Base-by-base conservation (phyloP, 345 rosid genomes). In the Passiflora organensis region DNA sequence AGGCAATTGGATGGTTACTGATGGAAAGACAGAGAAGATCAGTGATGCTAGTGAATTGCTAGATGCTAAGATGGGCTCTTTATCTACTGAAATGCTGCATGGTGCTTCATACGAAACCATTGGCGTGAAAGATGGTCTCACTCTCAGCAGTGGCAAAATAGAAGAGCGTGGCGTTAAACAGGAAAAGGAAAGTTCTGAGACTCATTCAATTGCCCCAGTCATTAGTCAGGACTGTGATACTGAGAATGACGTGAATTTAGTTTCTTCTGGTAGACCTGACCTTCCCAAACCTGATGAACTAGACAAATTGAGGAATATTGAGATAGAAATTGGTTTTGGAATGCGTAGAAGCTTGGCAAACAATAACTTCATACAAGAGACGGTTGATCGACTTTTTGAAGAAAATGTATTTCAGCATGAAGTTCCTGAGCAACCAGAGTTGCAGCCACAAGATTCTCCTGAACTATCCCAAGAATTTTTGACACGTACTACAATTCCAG, bases 41-140 rank as follows among this genome's bases (percentile, higher is more conserved):
- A 67, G 58, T 53, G 72, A 58, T 61, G 50, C 52, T 48, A 25
- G 55, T 42, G 18, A 56, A 50, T 17, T 65, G 48, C 49, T 63
- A 41, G 71, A 74, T 53, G 76, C 65, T 45, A 66, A 56, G 47
- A 41, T 72, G 45, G 66, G 60, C 64, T 53, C 72, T 43, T 48
- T 59, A 38, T 59, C 64, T 37, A 36, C 46, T 41, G 43, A 52
- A 39, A 70, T 48, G 55, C 68, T 43, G 43, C 68, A 46, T 52
- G 51, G 43, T 56, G 22, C 22, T 71, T 22, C 57, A 32, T 54
- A 68, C 20, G 67, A 57, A 58, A 55, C 45, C 53, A 12, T 51
- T 34, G 51, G 34, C 28, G 60, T 46, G 18, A 76, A 64, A 53
- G 69, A 63, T 60, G 60, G 59, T 55, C 52, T 50, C 25, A 57